Percentiles rank a stretch among this genome's conserved stretches.
These are phyloP conservation scores for Xylaria sp. DNA, from an alignment of 495 filamentous ascomycete species.

Conservation along the genomic window DNA sequence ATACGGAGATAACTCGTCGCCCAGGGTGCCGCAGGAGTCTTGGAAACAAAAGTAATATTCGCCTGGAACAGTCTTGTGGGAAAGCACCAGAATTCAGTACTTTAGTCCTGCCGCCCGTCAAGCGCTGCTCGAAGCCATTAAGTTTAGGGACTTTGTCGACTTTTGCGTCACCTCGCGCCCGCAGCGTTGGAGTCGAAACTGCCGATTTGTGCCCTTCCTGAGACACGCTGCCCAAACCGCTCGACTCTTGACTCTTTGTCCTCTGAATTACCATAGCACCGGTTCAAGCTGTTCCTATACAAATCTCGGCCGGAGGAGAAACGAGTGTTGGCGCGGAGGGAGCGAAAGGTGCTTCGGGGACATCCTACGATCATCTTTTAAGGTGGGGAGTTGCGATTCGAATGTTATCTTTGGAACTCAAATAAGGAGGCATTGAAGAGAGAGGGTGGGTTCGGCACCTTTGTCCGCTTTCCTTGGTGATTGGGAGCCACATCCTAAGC, in stretches of 20 bases:
- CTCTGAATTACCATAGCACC: not conserved
- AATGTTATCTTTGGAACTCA: not conserved
- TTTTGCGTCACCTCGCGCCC: not conserved
- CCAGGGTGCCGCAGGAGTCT: constrained; percentile 6
- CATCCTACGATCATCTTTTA: not conserved
- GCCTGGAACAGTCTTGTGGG: not conserved
- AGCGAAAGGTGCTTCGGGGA: constrained; percentile 1
- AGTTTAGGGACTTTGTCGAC: constrained; percentile 5
- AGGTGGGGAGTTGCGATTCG: not conserved
- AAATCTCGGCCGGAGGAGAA: not conserved
- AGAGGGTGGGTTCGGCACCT: not conserved
- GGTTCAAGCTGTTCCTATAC: not conserved
- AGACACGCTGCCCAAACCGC: constrained; percentile 8
- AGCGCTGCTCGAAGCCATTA: constrained; percentile 11
- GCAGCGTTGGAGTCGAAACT: not conserved
- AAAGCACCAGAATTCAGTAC: constrained; percentile 4
- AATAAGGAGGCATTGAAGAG: not conserved
- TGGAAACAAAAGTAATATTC: constrained; percentile 3
- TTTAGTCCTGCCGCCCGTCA: constrained; percentile 14
- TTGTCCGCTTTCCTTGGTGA: not conserved
- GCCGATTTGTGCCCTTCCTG: not conserved
- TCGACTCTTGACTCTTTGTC: not conserved
- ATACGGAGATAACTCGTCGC: constrained; percentile 5
- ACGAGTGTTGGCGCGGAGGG: not conserved
- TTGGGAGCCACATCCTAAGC: not conserved